Conservation (phyloP, 192 early-diverging fungal genomes). For the Thamnidium elegans region DNA sequence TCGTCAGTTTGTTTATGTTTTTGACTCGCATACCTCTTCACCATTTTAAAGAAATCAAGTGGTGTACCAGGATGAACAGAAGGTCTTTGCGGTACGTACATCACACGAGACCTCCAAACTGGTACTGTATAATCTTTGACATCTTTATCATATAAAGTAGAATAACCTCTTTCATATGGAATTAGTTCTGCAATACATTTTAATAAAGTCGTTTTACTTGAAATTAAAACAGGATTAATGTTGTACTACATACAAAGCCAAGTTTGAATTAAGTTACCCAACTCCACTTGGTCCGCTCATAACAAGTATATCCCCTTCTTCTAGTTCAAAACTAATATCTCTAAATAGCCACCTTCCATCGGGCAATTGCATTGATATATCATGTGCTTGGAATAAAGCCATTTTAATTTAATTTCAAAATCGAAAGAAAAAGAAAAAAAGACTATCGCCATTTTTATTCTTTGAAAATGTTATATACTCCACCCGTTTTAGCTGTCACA, state of each 20-base stretch:
- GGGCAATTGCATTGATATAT: conserved; percentile 21
- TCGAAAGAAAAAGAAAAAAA: not conserved
- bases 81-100: conserved; percentile 86
- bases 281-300: conserved; percentile 71
- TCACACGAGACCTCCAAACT: conserved; percentile 70
- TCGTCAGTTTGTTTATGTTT: conserved; percentile 43
- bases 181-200: conserved; percentile 78
- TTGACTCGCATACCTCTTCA: conserved; percentile 54
- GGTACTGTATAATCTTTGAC: conserved; percentile 62
- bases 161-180: conserved; percentile 56
- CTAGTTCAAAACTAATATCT: conserved; percentile 52
- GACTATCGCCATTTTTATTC: not conserved
- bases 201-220: conserved; percentile 79
- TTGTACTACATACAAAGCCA: not conserved
- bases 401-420: conserved; percentile 5
- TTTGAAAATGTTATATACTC: no score
- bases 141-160: conserved; percentile 50
- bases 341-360: conserved; percentile 55
- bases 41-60: conserved; percentile 59
- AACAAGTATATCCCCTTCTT: conserved; percentile 53
- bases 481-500: no score
- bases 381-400: conserved; percentile 5
- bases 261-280: conserved; percentile 41
- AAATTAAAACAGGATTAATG: not conserved
- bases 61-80: conserved; percentile 72